phyloP scores from a whole-genome alignment of 257 asterid species.

The Solanum sejunctum region DNA sequence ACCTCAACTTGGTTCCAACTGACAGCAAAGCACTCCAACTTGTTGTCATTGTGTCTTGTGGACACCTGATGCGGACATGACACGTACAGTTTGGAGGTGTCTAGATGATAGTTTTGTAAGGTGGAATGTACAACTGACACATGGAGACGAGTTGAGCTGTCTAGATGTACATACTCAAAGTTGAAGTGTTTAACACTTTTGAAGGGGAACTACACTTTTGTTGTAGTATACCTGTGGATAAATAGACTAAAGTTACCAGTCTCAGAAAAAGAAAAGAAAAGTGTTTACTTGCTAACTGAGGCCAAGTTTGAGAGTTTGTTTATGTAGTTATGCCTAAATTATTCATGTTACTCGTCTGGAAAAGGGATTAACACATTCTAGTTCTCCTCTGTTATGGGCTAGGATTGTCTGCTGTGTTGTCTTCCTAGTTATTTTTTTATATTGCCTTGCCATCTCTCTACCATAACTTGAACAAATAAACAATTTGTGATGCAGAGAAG shows the following conservation, averaged over 20 bases:
- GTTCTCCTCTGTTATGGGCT: background rate
- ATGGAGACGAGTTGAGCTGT: background rate
- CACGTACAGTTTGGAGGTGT: background rate
- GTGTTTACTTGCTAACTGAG: background rate
- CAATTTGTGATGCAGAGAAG: slow-evolving; percentile 48
- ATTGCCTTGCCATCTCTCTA: background rate
- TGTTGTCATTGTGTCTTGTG: background rate
- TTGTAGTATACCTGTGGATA: no score
- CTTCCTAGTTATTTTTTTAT: background rate
- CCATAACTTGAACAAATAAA: background rate
- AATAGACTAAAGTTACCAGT: no score
- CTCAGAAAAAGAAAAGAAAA: no score
- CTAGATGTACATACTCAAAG: background rate
- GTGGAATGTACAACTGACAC: background rate
- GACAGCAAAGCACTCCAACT: background rate
- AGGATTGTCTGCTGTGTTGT: background rate
- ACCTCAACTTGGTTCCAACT: background rate
- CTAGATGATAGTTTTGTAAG: background rate
- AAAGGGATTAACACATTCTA: background rate
- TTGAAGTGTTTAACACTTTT: background rate
- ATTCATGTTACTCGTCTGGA: background rate
- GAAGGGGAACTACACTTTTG: no score
- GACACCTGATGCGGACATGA: background rate
- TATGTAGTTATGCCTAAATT: background rate
- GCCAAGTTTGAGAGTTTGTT: background rate